Conservation (phyloP, 2,329 filamentous ascomycete genomes). For the Colletotrichum magnum region DNA sequence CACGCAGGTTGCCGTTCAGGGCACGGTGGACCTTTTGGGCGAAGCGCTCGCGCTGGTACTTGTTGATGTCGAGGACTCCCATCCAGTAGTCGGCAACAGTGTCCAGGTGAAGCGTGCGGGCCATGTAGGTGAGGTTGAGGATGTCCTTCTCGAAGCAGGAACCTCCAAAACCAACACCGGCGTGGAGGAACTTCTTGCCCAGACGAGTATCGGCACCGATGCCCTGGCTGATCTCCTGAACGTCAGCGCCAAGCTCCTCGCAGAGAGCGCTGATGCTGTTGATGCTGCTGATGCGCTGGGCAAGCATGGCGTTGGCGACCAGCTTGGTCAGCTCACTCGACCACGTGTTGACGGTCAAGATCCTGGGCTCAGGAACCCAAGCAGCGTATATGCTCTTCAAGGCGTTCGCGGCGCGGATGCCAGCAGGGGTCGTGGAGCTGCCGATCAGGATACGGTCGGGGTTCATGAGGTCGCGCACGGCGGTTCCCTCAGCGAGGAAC, state of each 20-base stretch:
- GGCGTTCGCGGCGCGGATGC: conserved; percentile 72
- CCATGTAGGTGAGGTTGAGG: conserved; percentile 79
- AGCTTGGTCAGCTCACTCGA: conserved; percentile 86
- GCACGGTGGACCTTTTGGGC: conserved; percentile 74
- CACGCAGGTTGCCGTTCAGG: conserved; percentile 77
- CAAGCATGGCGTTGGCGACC: conserved; percentile 84
- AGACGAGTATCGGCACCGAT: conserved; percentile 81
- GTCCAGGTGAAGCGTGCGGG: conserved; percentile 76
- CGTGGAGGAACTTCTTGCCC: conserved; percentile 80
- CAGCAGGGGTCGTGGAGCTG: conserved; percentile 71
- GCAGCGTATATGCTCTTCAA: conserved; percentile 77
- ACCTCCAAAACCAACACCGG: conserved; percentile 83
- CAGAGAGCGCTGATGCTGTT: conserved; percentile 87
- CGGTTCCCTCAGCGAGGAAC: conserved; percentile 84
- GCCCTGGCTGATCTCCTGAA: conserved; percentile 78
- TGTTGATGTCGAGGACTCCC: conserved; percentile 82
- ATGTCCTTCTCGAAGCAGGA: conserved; percentile 89
- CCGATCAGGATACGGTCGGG: conserved; percentile 85
- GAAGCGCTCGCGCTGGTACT: conserved; percentile 80
- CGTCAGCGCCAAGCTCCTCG: conserved; percentile 80
- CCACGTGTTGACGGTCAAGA: conserved; percentile 81
- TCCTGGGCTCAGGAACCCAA: conserved; percentile 78
- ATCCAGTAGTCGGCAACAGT: conserved; percentile 85
- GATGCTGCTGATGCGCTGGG: conserved; percentile 85
- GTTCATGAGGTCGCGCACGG: conserved; percentile 77